Evolutionary conservation across 306 rosid species (phyloP).

Genomic region (Alnus rubra): DNA sequence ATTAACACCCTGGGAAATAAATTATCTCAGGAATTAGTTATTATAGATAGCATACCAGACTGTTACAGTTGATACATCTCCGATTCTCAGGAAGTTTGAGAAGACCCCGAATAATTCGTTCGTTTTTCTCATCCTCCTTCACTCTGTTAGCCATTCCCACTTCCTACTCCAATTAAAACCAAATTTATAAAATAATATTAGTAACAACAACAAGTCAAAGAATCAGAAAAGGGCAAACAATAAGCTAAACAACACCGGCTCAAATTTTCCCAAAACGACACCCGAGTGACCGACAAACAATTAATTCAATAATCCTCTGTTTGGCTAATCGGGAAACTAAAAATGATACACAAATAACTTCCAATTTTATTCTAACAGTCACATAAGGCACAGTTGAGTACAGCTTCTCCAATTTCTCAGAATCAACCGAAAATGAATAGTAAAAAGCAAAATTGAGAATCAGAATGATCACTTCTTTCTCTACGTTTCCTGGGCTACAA

Average conservation of each 20-base stretch:
- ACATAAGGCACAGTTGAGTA: not conserved
- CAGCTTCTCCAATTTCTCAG: slow-evolving; percentile 5
- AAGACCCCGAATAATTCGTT: slow-evolving; percentile 82
- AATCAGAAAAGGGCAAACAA: not conserved
- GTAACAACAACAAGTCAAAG: slow-evolving; percentile 10
- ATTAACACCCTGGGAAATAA: not conserved
- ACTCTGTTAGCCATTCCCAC: slow-evolving; percentile 67
- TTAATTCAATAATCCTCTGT: not conserved
- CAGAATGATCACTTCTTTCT: slow-evolving; percentile 14
- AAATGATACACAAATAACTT: not conserved
- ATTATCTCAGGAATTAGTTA: not conserved
- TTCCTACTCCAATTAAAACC: slow-evolving; percentile 38
- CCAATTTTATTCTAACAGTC: not conserved
- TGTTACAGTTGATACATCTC: slow-evolving; percentile 89
- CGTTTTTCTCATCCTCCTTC: slow-evolving; percentile 89
- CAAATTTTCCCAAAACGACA: not conserved
- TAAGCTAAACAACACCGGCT: not conserved
- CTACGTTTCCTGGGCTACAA: slow-evolving; percentile 25
- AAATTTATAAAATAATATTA: slow-evolving; percentile 22
- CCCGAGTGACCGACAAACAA: not conserved
- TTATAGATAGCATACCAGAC: slow-evolving; percentile 56
- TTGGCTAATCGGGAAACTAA: not conserved
- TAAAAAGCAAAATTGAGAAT: not conserved
- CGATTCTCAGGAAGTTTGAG: slow-evolving; percentile 79
- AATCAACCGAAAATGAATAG: not conserved